A percentile compares a stretch with the other conserved stretches of the same genome.
These are phyloP conservation scores for Triangularia verruculosa DNA, from an alignment of 2,329 filamentous ascomycete genomes.

Conservation along the genomic window DNA sequence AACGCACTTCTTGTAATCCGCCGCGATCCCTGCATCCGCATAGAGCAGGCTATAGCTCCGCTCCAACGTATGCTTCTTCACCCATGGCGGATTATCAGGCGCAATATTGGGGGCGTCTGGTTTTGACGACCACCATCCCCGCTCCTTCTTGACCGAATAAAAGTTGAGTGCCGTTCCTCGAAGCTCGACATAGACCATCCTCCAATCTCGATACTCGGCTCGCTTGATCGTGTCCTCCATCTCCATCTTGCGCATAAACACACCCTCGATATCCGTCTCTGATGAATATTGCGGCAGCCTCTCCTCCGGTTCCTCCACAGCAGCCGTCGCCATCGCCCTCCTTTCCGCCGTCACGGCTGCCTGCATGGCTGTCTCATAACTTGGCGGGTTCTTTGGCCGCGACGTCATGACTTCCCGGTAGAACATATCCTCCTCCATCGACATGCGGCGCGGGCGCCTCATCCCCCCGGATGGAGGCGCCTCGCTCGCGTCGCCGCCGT, in stretches of 20 bases:
- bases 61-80: conserved; percentile 55
- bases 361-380: conserved; percentile 39
- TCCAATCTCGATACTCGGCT: conserved; percentile 62
- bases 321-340: conserved; percentile 17
- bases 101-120: conserved; percentile 45
- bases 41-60: conserved; percentile 70
- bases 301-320: conserved; percentile 37
- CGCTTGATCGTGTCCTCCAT: conserved; percentile 62
- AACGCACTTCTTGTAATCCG: conserved; percentile 66
- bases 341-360: conserved; percentile 28
- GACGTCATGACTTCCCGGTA: conserved; percentile 52
- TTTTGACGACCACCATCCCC: conserved; percentile 48
- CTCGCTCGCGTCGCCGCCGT: conserved; percentile 27
- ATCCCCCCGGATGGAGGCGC: conserved; percentile 38
- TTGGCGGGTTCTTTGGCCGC: conserved; percentile 47
- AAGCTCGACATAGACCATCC: conserved; percentile 59
- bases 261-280: conserved; percentile 52
- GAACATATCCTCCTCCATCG: conserved; percentile 54
- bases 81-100: conserved; percentile 50
- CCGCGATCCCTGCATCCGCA: conserved; percentile 71
- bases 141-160: conserved; percentile 59
- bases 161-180: conserved; percentile 67
- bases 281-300: conserved; percentile 55
- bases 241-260: conserved; percentile 64
- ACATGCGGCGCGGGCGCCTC: conserved; percentile 40